Evolutionary conservation across 2,329 filamentous ascomycete species (phyloP).

Genomic region (Ophiostoma novo-ulmi): DNA sequence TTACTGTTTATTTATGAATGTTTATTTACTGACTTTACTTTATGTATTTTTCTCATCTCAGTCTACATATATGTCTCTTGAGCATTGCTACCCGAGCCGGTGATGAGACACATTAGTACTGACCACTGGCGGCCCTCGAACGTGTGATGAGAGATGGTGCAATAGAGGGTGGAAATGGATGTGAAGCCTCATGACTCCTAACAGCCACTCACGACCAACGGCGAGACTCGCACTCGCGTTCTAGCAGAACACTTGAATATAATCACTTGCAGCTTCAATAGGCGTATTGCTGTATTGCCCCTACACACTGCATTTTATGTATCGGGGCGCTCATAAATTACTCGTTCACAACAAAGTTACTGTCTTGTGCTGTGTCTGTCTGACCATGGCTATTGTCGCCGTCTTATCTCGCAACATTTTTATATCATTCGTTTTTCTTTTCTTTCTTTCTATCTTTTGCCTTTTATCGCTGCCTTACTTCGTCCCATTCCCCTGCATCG

Average conservation of each 20-base stretch:
- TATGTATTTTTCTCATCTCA: neutral
- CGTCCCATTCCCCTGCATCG: neutral
- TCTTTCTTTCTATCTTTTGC: neutral
- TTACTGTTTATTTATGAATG: neutral
- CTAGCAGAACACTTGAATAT: neutral
- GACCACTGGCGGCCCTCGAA: constrained; percentile 3
- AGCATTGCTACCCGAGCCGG: neutral
- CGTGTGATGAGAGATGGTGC: neutral
- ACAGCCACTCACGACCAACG: neutral
- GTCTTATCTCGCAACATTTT: neutral
- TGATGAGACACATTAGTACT: neutral
- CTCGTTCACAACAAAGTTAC: too few relatives aligned
- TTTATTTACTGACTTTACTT: neutral
- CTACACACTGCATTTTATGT: neutral
- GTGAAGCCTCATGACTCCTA: neutral
- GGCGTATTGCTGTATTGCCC: neutral
- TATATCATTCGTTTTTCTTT: neutral
- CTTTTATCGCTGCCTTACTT: neutral
- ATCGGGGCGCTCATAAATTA: too few relatives aligned
- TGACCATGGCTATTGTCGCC: neutral
- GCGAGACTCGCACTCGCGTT: neutral
- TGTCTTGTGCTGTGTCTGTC: too few relatives aligned
- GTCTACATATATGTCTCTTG: neutral
- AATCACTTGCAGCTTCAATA: neutral
- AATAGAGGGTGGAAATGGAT: neutral